phyloP scores from a whole-genome alignment of 768 basidiomycete genomes.

The Lactarius psammicola region DNA sequence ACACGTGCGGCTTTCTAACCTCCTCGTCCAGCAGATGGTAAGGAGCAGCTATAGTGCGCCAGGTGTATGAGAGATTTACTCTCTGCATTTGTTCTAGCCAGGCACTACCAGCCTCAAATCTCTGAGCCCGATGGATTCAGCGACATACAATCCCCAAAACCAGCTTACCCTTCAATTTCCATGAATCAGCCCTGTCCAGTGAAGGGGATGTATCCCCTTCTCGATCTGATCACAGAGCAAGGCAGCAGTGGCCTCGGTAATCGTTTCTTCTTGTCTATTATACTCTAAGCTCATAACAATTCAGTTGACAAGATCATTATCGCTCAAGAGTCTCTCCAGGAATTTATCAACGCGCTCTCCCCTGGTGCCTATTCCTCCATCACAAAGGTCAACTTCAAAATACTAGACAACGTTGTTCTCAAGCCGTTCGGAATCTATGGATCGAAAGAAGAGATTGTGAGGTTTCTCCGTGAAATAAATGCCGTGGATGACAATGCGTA shows the following conservation, averaged over 20 bases:
- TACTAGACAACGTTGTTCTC: slow-evolving; percentile 45
- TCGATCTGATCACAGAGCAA: slow-evolving; percentile 53
- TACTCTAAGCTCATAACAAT: background rate
- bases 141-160: no score
- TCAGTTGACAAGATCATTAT: slow-evolving; percentile 65
- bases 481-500: slow-evolving; percentile 44
- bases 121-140: no score
- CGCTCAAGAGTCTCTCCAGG: slow-evolving; percentile 46
- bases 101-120: no score
- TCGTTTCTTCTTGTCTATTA: slow-evolving; percentile 1
- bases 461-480: slow-evolving; percentile 41
- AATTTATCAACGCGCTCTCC: slow-evolving; percentile 47
- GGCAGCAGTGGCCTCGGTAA: slow-evolving; percentile 52
- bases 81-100: no score
- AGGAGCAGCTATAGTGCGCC: no score
- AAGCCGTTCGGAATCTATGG: slow-evolving; percentile 60
- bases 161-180: no score
- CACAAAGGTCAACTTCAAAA: slow-evolving; percentile 55
- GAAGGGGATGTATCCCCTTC: slow-evolving; percentile 50
- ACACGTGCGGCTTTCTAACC: no score
- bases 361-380: slow-evolving; percentile 54
- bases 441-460: slow-evolving; percentile 49
- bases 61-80: no score
- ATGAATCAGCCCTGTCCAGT: slow-evolving; percentile 32
- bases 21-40: no score